Evolutionary conservation across 2,329 filamentous ascomycete genomes (phyloP), one percentile per base, ranked within the genome.

Genomic region (Apiospora marii): DNA sequence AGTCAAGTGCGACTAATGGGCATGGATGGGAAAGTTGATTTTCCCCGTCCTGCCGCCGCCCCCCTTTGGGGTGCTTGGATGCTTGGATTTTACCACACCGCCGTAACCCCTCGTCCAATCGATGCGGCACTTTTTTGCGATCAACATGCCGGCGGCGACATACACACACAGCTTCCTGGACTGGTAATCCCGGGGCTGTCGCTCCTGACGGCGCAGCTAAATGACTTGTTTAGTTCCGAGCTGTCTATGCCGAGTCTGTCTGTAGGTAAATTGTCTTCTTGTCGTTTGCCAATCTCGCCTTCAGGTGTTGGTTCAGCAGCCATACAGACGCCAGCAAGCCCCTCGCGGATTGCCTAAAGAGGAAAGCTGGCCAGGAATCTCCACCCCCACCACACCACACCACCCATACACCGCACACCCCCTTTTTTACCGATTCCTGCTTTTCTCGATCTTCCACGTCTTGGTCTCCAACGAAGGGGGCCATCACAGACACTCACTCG

Each of bases 161-260:
- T n/a, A 98, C 72, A 95, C 96, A 77, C 93, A 98, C 89, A 99
- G 99, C 88, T 99, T 96, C 82, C 87, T 98, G 76, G 92, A 94
- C 81, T 99, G 96, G 86, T 96, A 96, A 61, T 96, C 99, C 83
- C 99, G 94, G 93, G 96, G 99, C 80, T 98, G 94, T 85, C 99
- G 96, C 86, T 88, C 88, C 37, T 22, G 16, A 16, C 19, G 16
- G 30, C 19, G 53, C 30, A n/a, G 30, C 30, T 10, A 37, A 37
- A 22, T 61, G 30, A 12, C 53, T 61, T 61, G 27, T 2, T 30
- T 30, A 30, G 27, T 22, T 22, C 27, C 34, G 14, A 30, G 51
- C 27, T 53, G 51, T 58, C 14, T 19, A n/a, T 58, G 51, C 48
- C 48, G 48, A 49, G 48, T 24, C n/a, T n/a, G 4, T 4, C 27